Conservation (phyloP, 768 basidiomycete species). For the Trichaptum fuscoviolaceum region DNA sequence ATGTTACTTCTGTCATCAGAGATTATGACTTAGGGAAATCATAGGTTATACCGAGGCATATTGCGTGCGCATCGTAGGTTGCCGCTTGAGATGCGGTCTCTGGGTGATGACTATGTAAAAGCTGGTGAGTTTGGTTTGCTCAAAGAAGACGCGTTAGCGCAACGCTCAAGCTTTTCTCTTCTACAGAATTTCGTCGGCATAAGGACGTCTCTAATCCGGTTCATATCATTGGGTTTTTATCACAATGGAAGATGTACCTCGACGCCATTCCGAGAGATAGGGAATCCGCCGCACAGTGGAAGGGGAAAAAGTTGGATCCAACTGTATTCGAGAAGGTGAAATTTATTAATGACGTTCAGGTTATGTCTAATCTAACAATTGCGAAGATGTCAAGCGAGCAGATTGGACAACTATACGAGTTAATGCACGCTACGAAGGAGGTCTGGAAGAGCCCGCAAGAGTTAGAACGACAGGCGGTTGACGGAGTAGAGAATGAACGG, state of each 20-base stretch:
- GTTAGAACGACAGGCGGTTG: not conserved
- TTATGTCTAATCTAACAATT: constrained; percentile 1
- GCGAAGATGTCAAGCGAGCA: constrained; percentile 84
- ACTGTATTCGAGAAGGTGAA: constrained; percentile 72
- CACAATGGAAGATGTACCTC: constrained; percentile 93
- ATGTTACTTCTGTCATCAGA: not conserved
- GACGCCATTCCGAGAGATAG: constrained; percentile 55
- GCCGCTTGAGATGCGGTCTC: constrained; percentile 71
- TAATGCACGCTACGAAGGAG: constrained; percentile 50
- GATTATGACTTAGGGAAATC: constrained; percentile 5
- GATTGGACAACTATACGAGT: constrained; percentile 87
- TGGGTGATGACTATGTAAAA: constrained; percentile 86
- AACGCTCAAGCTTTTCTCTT: not conserved
- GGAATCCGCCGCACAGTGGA: constrained; percentile 39
- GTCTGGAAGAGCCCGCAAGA: constrained; percentile 7
- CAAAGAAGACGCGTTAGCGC: not conserved
- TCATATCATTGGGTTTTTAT: constrained; percentile 91
- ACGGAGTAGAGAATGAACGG: not conserved
- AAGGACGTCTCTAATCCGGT: constrained; percentile 74
- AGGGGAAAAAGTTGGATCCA: constrained; percentile 64
- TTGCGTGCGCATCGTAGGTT: constrained; percentile 74
- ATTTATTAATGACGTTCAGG: not conserved
- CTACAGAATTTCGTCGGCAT: constrained; percentile 84
- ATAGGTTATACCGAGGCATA: constrained; percentile 75
- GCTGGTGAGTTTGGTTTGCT: constrained; percentile 40